These are phyloP conservation scores for Neostapfia colusana DNA, from an alignment of 176 grass and related monocot genomes.

Conservation along the genomic window DNA sequence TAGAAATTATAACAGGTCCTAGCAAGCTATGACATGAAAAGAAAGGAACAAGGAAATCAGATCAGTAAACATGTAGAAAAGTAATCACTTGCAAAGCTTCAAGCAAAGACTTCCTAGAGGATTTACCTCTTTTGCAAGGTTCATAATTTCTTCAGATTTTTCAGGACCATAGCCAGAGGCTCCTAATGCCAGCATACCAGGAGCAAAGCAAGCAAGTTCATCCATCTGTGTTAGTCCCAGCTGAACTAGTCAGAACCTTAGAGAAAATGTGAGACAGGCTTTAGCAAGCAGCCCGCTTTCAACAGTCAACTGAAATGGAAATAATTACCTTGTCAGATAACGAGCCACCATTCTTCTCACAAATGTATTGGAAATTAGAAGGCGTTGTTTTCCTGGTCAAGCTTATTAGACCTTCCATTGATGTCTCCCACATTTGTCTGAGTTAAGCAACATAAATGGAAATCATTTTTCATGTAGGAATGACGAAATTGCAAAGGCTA, in stretches of 20 bases:
- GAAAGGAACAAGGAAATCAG: not conserved
- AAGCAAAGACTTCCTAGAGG: slow-evolving; percentile 2
- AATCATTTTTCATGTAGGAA: slow-evolving; percentile 17
- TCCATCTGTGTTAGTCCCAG: slow-evolving; percentile 75
- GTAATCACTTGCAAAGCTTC: slow-evolving; percentile 13
- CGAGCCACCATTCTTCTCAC: slow-evolving; percentile 84
- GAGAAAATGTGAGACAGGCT: slow-evolving; percentile 27
- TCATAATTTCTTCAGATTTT: slow-evolving; percentile 82
- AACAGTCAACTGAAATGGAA: slow-evolving; percentile 17
- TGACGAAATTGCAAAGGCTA: slow-evolving; percentile 1
- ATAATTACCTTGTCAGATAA: slow-evolving; percentile 85
- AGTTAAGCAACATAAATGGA: slow-evolving; percentile 32
- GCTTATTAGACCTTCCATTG: slow-evolving; percentile 96
- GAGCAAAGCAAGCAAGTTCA: slow-evolving; percentile 98
- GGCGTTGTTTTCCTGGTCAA: slow-evolving; percentile 81
- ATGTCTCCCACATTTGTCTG: slow-evolving; percentile 99
- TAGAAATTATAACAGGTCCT: slow-evolving; percentile 99
- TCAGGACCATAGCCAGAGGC: slow-evolving; percentile 85
- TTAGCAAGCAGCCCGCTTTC: slow-evolving; percentile 29
- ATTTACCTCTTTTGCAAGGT: slow-evolving; percentile 91
- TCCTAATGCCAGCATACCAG: slow-evolving; percentile 96
- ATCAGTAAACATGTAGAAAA: slow-evolving; percentile 32
- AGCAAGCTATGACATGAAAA: slow-evolving; percentile 58
- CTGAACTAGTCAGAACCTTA: slow-evolving; percentile 38
- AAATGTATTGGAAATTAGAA: slow-evolving; percentile 91